Conservation (phyloP, 2,329 filamentous ascomycete genomes). For the Neophaeococcomyces mojaviensis region DNA sequence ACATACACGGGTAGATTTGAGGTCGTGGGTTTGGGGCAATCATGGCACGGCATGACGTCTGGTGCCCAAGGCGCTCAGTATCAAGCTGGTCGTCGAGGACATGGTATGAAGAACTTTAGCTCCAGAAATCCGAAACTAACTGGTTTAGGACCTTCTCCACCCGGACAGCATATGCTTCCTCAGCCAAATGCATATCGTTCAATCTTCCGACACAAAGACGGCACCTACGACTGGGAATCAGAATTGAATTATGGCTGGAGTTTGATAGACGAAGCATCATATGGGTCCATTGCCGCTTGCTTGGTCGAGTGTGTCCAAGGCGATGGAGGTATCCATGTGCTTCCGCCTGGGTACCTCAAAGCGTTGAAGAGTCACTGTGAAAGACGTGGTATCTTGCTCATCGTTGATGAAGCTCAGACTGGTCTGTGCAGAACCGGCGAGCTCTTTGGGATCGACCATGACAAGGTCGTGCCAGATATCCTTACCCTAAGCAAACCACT, state of each 20-base stretch:
- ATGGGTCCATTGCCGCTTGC: constrained; percentile 54
- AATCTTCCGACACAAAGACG: constrained; percentile 50
- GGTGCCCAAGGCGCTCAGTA: constrained; percentile 48
- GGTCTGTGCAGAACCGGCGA: constrained; percentile 47
- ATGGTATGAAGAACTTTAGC: constrained; percentile 23
- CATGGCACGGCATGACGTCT: constrained; percentile 57
- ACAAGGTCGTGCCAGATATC: constrained; percentile 44
- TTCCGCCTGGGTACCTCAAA: constrained; percentile 49
- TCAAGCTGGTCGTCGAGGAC: constrained; percentile 43
- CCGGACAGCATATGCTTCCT: constrained; percentile 50
- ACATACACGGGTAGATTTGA: constrained; percentile 57
- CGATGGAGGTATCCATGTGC: constrained; percentile 52
- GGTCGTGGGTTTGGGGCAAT: constrained; percentile 51
- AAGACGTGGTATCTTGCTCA: constrained; percentile 31
- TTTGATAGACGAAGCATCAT: constrained; percentile 51
- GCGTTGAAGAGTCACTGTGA: constrained; percentile 47
- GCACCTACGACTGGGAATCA: constrained; percentile 55
- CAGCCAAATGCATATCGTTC: constrained; percentile 55
- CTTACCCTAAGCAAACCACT: constrained; percentile 53
- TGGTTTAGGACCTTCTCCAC: constrained; percentile 28
- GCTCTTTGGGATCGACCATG: constrained; percentile 52
- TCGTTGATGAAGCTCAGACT: constrained; percentile 43
- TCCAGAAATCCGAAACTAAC: no score
- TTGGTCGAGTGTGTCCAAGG: constrained; percentile 54
- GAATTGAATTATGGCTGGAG: constrained; percentile 55